A percentile compares a stretch with the other conserved stretches of the same genome.
These are phyloP conservation scores for Candida bentonensis DNA, from an alignment of 805 yeast genomes.

Conservation along the genomic window DNA sequence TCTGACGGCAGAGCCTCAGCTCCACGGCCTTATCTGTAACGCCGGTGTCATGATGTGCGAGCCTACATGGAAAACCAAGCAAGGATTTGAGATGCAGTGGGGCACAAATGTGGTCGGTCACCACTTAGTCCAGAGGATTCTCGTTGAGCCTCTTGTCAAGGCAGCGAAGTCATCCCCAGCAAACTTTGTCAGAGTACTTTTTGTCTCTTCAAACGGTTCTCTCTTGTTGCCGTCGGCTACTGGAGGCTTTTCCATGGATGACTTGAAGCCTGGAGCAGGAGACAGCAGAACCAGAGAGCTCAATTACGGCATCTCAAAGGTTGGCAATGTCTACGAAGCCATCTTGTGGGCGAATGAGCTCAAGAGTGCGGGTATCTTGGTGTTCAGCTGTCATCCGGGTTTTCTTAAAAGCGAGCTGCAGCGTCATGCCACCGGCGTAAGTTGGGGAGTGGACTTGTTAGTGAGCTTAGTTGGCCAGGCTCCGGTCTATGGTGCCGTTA, in stretches of 20 bases:
- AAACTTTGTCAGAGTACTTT: slow-evolving; percentile 26
- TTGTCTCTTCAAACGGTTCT: slow-evolving; percentile 27
- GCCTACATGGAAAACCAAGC: slow-evolving; percentile 22
- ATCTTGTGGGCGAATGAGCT: slow-evolving; percentile 19
- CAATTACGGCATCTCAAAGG: slow-evolving; percentile 30
- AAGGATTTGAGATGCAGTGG: slow-evolving; percentile 31
- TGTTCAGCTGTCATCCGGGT: slow-evolving; percentile 26
- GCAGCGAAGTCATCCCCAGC: slow-evolving; percentile 18
- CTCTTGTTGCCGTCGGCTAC: slow-evolving; percentile 13
- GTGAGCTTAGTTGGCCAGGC: no score
- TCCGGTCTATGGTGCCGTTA: slow-evolving; percentile 26
- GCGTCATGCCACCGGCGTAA: slow-evolving; percentile 14
- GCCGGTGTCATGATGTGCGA: slow-evolving; percentile 20
- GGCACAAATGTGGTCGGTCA: slow-evolving; percentile 34
- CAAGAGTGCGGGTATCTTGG: slow-evolving; percentile 18
- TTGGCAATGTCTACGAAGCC: slow-evolving; percentile 23
- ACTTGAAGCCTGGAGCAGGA: slow-evolving; percentile 17
- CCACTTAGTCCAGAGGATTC: slow-evolving; percentile 24
- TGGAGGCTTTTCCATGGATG: slow-evolving; percentile 27
- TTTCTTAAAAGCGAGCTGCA: slow-evolving; percentile 21
- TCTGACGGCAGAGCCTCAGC: slow-evolving; percentile 3
- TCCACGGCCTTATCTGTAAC: slow-evolving; percentile 15
- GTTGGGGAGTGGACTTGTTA: no score
- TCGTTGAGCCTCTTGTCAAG: slow-evolving; percentile 21
- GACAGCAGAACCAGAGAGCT: slow-evolving; percentile 4